Percentiles rank a stretch among this genome's conserved stretches.
These are phyloP conservation scores for Paramyrothecium roridum DNA, from an alignment of 2,329 filamentous ascomycete species.

Conservation along the genomic window DNA sequence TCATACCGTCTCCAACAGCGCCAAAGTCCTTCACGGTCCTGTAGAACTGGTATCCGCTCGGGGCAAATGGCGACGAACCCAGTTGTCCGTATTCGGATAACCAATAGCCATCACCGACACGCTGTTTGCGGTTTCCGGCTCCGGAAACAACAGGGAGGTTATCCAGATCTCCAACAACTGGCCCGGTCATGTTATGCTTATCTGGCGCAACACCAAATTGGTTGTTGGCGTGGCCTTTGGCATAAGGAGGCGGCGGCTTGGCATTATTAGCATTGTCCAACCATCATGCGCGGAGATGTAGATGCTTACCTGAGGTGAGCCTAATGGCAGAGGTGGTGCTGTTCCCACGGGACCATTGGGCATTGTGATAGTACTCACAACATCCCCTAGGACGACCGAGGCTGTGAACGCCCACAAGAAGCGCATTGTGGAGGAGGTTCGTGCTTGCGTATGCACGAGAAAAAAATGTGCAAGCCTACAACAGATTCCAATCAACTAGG, in stretches of 20 bases:
- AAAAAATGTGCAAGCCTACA: too few species aligned
- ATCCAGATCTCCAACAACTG: background rate
- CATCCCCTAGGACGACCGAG: background rate
- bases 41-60: slow-evolving; percentile 48
- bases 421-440: too few species aligned
- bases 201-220: background rate
- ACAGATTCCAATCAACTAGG: too few species aligned
- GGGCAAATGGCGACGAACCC: background rate
- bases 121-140: background rate
- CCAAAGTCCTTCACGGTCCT: slow-evolving; percentile 52
- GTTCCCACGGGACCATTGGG: background rate
- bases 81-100: too few species aligned
- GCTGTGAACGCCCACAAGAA: background rate
- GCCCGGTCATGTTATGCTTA: slow-evolving; percentile 1
- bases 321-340: background rate
- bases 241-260: background rate
- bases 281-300: too few species aligned
- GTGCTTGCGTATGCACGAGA: too few species aligned
- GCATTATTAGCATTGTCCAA: background rate
- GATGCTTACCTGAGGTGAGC: background rate
- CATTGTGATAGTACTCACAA: slow-evolving; percentile 1
- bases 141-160: background rate
- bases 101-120: background rate
- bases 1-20: slow-evolving; percentile 38
- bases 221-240: background rate